These are phyloP conservation scores for Cutaneotrichosporon mucoides DNA, from an alignment of 1,284 basidiomycete genomes.

Conservation along the genomic window DNA sequence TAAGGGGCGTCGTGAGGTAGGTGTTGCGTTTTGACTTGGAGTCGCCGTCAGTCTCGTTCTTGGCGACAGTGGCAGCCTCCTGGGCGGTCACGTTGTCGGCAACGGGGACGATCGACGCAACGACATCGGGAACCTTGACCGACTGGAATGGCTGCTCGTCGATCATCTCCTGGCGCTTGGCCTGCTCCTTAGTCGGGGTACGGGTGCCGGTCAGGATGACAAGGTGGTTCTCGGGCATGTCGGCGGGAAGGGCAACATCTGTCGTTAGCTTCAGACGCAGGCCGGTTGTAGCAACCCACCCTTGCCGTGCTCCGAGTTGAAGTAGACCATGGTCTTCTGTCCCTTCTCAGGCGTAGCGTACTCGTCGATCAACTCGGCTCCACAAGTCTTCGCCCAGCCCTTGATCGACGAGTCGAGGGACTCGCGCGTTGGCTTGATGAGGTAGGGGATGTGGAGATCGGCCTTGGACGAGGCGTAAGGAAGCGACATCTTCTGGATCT, in stretches of 20 bases:
- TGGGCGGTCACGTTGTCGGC: no score
- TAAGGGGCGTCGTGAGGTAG: constrained; percentile 72
- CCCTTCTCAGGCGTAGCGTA: constrained; percentile 5
- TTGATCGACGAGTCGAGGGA: constrained; percentile 27
- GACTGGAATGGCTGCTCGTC: constrained; percentile 10
- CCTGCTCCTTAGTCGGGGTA: constrained; percentile 2
- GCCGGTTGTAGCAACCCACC: constrained; percentile 2
- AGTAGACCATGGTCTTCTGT: constrained; percentile 10
- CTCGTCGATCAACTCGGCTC: constrained; percentile 26
- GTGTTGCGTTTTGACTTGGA: constrained; percentile 55
- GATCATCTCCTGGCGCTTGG: constrained; percentile 7
- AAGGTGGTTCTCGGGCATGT: constrained; percentile 24
- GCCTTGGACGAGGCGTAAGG: constrained; percentile 20
- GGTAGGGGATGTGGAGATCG: constrained; percentile 27
- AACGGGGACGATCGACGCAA: no score
- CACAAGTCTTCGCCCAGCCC: constrained; percentile 37
- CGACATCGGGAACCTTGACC: constrained; percentile 70
- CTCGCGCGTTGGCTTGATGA: constrained; percentile 19
- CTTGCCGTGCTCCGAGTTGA: constrained; percentile 10
- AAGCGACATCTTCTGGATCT: constrained; percentile 18
- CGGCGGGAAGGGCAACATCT: constrained; percentile 15
- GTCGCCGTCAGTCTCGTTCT: constrained; percentile 11
- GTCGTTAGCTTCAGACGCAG: neutral
- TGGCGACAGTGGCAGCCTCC: neutral
- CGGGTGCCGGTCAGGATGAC: constrained; percentile 40